These are phyloP conservation scores for Jatropha podagrica DNA, from an alignment of 441 rosid species.

Conservation along the genomic window DNA sequence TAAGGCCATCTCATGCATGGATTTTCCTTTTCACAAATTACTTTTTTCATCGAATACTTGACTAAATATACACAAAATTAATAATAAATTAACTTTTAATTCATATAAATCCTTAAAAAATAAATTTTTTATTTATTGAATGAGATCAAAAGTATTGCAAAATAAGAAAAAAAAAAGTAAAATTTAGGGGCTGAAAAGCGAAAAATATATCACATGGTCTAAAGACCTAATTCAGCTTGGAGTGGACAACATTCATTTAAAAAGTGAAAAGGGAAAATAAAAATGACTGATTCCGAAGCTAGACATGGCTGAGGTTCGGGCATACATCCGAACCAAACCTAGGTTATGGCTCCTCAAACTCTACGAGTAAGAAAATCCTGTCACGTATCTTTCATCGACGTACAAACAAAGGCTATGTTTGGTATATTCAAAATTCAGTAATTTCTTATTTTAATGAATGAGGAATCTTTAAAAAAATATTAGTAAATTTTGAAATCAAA, in stretches of 20 bases:
- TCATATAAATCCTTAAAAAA: too few species aligned
- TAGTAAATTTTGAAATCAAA: too few species aligned
- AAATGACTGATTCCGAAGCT: conserved; percentile 11
- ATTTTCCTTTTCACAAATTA: too few species aligned
- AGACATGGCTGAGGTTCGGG: not conserved
- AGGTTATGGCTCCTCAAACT: conserved; percentile 7
- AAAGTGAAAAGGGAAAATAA: not conserved
- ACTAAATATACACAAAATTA: not conserved
- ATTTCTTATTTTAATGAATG: too few species aligned
- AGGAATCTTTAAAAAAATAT: too few species aligned
- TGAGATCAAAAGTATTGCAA: too few species aligned
- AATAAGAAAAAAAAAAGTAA: too few species aligned
- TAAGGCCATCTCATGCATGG: not conserved
- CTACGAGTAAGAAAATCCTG: not conserved
- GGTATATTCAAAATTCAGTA: too few species aligned
- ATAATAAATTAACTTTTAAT: too few species aligned
- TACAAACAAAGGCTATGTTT: not conserved
- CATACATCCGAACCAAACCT: conserved; percentile 13
- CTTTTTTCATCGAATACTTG: not conserved
- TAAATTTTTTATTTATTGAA: too few species aligned
- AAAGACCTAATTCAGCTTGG: not conserved
- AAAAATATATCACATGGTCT: not conserved
- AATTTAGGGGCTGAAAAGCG: not conserved
- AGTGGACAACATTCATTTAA: not conserved
- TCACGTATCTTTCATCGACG: conserved; percentile 24